Percentiles rank a stretch among this genome's conserved stretches.
Conservation (phyloP, 2,329 filamentous ascomycete species). For the Penicillium janthinellum region DNA sequence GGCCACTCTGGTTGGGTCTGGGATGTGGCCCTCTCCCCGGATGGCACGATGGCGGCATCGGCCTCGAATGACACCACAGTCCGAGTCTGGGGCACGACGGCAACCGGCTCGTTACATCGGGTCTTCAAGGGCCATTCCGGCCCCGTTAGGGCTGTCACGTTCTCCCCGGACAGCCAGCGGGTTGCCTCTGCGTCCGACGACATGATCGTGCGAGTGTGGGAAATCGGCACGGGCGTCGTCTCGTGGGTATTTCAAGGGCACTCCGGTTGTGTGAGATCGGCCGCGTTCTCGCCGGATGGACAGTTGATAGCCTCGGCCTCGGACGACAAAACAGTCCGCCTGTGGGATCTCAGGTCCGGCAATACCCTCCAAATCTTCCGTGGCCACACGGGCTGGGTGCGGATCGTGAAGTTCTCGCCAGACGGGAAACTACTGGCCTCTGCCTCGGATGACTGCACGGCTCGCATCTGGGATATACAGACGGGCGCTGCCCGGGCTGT, state of each 20-base stretch:
- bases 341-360: conserved; percentile 27
- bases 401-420: conserved; percentile 29
- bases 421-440: conserved; percentile 22
- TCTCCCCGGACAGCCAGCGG: conserved; percentile 29
- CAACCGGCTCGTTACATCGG: conserved; percentile 9
- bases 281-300: conserved; percentile 32
- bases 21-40: conserved; percentile 13
- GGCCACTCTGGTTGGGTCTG: conserved; percentile 14
- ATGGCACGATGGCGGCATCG: conserved; percentile 11
- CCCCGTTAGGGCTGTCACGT: conserved; percentile 20
- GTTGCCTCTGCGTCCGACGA: conserved; percentile 13
- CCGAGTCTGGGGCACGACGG: conserved; percentile 9
- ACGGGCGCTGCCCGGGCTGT: conserved; percentile 7
- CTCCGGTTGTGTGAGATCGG: conserved; percentile 15
- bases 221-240: conserved; percentile 4
- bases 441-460: conserved; percentile 9
- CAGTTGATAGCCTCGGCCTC: conserved; percentile 30
- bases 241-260: conserved; percentile 25
- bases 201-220: conserved; percentile 16
- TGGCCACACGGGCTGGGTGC: conserved; percentile 17
- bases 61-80: conserved; percentile 11
- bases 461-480: conserved; percentile 14
- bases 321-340: conserved; percentile 24
- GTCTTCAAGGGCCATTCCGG: conserved; percentile 23
- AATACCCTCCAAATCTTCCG: conserved; percentile 12